Evolutionary conservation across 257 asterid species (phyloP).

Genomic region (Lantana camara): DNA sequence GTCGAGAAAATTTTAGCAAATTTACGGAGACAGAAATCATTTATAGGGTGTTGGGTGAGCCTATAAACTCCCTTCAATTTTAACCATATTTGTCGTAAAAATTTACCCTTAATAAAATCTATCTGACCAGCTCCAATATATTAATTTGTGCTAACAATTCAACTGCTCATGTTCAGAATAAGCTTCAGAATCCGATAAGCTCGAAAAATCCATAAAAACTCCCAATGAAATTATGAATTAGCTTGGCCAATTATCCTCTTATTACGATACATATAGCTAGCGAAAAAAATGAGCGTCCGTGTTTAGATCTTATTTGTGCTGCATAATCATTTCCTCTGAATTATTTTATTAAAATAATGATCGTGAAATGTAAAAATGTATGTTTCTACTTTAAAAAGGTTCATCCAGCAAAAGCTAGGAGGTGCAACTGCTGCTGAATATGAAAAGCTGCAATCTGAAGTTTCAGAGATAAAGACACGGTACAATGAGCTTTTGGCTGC

Average conservation of each 20-base stretch:
- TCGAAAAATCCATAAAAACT: no score
- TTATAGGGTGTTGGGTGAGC: not conserved
- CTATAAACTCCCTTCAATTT: no score
- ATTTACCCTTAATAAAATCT: no score
- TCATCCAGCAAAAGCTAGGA: constrained; percentile 87
- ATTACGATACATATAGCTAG: no score
- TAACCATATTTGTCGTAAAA: no score
- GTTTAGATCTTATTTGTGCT: constrained; percentile 6
- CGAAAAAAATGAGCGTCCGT: constrained; percentile 1
- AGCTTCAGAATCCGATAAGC: no score
- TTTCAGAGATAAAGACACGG: constrained; percentile 61
- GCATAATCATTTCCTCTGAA: constrained; percentile 4
- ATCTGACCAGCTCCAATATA: no score
- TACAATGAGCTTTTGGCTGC: constrained; percentile 64
- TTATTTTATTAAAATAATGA: constrained; percentile 1
- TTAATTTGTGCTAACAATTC: no score
- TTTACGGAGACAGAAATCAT: constrained; percentile 1
- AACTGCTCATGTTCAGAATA: no score
- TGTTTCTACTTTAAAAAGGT: constrained; percentile 48
- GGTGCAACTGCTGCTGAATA: constrained; percentile 80
- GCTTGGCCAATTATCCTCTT: no score
- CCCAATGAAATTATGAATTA: no score
- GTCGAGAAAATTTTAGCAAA: not conserved
- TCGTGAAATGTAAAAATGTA: not conserved
- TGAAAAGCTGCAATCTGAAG: constrained; percentile 79